These are phyloP conservation scores for Paracamarosporium sp. DNA, from an alignment of 2,329 filamentous ascomycete species.

Conservation along the genomic window DNA sequence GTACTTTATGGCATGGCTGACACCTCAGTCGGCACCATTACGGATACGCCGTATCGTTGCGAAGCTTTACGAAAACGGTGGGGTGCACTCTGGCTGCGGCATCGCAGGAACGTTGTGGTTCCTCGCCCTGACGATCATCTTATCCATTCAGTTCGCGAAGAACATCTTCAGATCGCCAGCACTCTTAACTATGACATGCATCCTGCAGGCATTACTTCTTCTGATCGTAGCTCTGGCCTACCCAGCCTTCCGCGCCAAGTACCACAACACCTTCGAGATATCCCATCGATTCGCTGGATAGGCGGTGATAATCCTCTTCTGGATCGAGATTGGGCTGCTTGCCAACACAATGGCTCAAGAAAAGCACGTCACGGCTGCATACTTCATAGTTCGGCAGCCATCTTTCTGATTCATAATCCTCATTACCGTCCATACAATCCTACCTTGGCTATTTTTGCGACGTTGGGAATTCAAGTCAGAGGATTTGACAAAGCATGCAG, in stretches of 20 bases:
- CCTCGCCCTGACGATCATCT: slow-evolving; percentile 40
- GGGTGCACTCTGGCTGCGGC: slow-evolving; percentile 23
- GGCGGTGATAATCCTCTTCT: slow-evolving; percentile 22
- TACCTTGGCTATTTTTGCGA: slow-evolving; percentile 74
- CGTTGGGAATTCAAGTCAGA: slow-evolving; percentile 70
- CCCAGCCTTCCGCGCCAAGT: slow-evolving; percentile 14
- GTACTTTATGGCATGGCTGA: slow-evolving; percentile 19
- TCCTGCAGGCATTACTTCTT: slow-evolving; percentile 4
- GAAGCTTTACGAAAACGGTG: slow-evolving; percentile 25
- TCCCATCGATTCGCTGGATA: slow-evolving; percentile 27
- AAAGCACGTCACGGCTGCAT: slow-evolving; percentile 54
- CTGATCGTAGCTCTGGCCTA: slow-evolving; percentile 13
- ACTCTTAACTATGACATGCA: slow-evolving; percentile 13
- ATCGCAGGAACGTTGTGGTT: slow-evolving; percentile 43
- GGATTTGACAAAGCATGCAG: slow-evolving; percentile 72
- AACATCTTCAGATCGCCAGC: slow-evolving; percentile 6
- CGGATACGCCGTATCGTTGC: slow-evolving; percentile 11
- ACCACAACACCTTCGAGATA: slow-evolving; percentile 25
- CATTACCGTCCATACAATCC: slow-evolving; percentile 68
- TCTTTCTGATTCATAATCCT: slow-evolving; percentile 71
- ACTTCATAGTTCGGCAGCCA: not conserved
- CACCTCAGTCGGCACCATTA: slow-evolving; percentile 12
- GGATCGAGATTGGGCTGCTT: slow-evolving; percentile 52
- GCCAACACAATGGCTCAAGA: slow-evolving; percentile 63
- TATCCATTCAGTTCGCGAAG: slow-evolving; percentile 25